phyloP scores from a whole-genome alignment of 345 rosid genomes.

The Microthlaspi erraticum region DNA sequence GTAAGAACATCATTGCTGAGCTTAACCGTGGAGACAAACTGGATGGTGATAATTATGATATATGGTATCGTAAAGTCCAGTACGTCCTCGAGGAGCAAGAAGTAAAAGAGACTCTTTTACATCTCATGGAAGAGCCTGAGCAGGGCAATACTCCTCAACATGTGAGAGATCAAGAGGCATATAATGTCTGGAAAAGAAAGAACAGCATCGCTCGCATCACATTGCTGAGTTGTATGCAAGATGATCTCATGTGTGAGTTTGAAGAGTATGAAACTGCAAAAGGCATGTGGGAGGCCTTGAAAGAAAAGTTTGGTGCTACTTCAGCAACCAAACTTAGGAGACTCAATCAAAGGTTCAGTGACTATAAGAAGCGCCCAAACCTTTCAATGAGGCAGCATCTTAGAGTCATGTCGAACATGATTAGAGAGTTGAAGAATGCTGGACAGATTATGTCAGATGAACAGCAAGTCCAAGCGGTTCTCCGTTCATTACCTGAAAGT shows the following conservation, averaged over 20 bases:
- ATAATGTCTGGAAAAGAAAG: background rate
- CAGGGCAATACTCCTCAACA: no score
- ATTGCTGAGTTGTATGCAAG: background rate
- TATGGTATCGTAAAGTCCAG: no score
- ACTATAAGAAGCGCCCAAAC: constrained; percentile 12
- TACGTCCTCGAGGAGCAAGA: no score
- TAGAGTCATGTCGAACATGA: background rate
- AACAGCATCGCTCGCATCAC: background rate
- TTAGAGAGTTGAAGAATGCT: background rate
- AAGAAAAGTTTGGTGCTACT: constrained; percentile 10
- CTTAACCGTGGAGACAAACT: no score
- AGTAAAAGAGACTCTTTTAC: no score
- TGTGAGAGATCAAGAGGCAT: no score
- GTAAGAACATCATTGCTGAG: no score
- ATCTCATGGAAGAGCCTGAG: no score
- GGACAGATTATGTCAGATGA: constrained; percentile 4
- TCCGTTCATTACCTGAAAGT: background rate
- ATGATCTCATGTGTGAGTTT: no score
- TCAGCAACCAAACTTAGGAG: constrained; percentile 7
- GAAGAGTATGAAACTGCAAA: background rate
- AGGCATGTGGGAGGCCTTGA: constrained; percentile 16
- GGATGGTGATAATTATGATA: no score
- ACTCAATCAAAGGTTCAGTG: constrained; percentile 5
- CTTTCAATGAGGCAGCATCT: background rate
- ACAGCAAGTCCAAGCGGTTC: background rate